A percentile compares a stretch with the other conserved stretches of the same genome.
Conservation (phyloP, 129 eudicot species). For the Logfia minima region DNA sequence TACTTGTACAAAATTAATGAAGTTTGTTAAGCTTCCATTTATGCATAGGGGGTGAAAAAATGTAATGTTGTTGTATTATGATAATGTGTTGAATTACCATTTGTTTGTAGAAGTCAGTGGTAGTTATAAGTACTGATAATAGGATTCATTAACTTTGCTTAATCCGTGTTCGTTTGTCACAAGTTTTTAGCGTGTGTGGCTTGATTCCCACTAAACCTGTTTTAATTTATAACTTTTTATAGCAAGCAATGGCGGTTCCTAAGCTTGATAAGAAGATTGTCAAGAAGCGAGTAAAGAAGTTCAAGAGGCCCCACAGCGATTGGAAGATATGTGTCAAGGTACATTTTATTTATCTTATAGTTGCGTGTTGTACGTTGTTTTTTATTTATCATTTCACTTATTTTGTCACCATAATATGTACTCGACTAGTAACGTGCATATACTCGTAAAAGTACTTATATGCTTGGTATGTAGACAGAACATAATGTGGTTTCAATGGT, state of each 20-base stretch:
- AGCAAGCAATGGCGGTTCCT: conserved; percentile 72
- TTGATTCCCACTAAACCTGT: too few species aligned
- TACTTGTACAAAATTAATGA: not conserved
- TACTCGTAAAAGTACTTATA: not conserved
- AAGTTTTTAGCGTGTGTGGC: too few species aligned
- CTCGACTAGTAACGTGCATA: too few species aligned
- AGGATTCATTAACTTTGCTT: not conserved
- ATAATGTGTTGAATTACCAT: not conserved
- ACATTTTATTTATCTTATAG: not conserved
- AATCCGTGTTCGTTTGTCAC: not conserved
- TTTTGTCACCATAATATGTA: too few species aligned
- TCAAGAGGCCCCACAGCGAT: conserved; percentile 87
- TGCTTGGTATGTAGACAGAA: not conserved
- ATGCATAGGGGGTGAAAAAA: not conserved
- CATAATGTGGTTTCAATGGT: not conserved
- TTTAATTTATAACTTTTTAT: not conserved
- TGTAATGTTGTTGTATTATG: not conserved
- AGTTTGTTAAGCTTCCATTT: not conserved
- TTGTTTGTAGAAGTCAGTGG: not conserved
- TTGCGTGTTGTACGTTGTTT: not conserved
- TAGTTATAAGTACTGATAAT: too few species aligned
- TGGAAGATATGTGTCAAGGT: conserved; percentile 74
- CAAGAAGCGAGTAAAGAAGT: conserved; percentile 88
- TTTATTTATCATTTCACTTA: too few species aligned
- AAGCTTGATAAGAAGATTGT: conserved; percentile 72